These are phyloP conservation scores for Aureobasidium sp. DNA, from an alignment of 2,329 filamentous ascomycete species.

Conservation along the genomic window DNA sequence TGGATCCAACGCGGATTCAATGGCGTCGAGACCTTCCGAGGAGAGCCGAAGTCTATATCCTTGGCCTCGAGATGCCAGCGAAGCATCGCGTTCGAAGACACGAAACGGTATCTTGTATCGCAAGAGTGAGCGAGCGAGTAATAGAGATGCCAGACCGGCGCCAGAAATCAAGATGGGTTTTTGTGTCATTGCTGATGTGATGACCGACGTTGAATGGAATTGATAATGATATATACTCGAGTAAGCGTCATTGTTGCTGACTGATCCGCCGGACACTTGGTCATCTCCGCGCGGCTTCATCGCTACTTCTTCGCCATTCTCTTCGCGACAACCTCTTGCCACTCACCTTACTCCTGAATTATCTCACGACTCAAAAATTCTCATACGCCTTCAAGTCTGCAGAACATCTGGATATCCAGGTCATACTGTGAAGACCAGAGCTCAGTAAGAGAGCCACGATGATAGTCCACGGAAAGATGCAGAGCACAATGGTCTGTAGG, in stretches of 20 bases:
- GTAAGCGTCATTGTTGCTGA: background rate
- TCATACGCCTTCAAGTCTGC: too few relatives aligned
- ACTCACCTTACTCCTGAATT: too few relatives aligned
- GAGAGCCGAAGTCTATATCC: conserved; percentile 55
- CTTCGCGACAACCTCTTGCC: too few relatives aligned
- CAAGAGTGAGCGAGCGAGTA: conserved; percentile 30
- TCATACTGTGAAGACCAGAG: too few relatives aligned
- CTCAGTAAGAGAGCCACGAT: too few relatives aligned
- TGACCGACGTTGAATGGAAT: background rate
- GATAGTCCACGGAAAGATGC: too few relatives aligned
- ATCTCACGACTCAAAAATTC: too few relatives aligned
- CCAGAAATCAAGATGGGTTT: conserved; percentile 37
- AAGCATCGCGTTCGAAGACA: conserved; percentile 38
- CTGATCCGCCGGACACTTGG: background rate
- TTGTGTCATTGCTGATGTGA: background rate
- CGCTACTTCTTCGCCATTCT: too few relatives aligned
- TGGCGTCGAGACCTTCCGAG: conserved; percentile 48
- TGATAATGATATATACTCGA: too few relatives aligned
- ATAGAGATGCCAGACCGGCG: conserved; percentile 30
- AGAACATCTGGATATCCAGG: too few relatives aligned
- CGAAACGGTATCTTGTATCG: conserved; percentile 30
- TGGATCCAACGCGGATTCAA: conserved; percentile 46
- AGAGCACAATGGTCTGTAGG: too few relatives aligned
- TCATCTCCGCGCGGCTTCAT: background rate
- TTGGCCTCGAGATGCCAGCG: conserved; percentile 49